A percentile compares a stretch with the other conserved stretches of the same genome.
These are phyloP conservation scores for Termitomyces sp. DNA, from an alignment of 768 basidiomycete species.

Conservation along the genomic window DNA sequence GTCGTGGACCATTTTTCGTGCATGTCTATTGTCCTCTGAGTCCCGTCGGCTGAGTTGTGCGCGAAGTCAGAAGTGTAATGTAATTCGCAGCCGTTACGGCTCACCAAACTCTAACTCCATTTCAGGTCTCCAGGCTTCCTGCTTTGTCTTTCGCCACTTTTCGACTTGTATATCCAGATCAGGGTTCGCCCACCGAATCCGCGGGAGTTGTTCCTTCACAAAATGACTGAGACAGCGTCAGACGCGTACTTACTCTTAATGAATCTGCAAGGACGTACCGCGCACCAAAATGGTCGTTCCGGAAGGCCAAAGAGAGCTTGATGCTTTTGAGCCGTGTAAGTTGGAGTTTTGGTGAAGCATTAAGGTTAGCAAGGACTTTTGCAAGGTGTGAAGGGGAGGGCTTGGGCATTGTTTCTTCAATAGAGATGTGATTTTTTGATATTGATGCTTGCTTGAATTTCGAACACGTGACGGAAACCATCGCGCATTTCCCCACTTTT, in stretches of 20 bases:
- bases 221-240: constrained; percentile 51
- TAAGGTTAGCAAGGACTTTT: constrained; percentile 45
- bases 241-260: neutral
- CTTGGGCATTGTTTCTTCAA: neutral
- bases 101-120: constrained; percentile 60
- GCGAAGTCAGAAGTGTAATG: neutral
- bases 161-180: constrained; percentile 54
- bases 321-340: constrained; percentile 45
- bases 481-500: constrained; percentile 1
- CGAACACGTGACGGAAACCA: constrained; percentile 1
- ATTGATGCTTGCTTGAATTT: constrained; percentile 10
- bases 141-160: constrained; percentile 44
- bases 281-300: constrained; percentile 73
- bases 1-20: constrained; percentile 64
- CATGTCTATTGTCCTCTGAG: constrained; percentile 43
- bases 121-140: constrained; percentile 56
- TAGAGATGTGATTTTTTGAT: constrained; percentile 6
- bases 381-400: constrained; percentile 46
- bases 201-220: constrained; percentile 70
- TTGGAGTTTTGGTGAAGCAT: constrained; percentile 42
- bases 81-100: constrained; percentile 23
- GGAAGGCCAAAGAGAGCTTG: constrained; percentile 49
- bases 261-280: constrained; percentile 38
- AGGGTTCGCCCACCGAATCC: constrained; percentile 76
- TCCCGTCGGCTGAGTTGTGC: constrained; percentile 41